These are phyloP conservation scores for Immersiporthe knoxdaviesiana DNA, from an alignment of 2,329 filamentous ascomycete genomes.

Conservation along the genomic window DNA sequence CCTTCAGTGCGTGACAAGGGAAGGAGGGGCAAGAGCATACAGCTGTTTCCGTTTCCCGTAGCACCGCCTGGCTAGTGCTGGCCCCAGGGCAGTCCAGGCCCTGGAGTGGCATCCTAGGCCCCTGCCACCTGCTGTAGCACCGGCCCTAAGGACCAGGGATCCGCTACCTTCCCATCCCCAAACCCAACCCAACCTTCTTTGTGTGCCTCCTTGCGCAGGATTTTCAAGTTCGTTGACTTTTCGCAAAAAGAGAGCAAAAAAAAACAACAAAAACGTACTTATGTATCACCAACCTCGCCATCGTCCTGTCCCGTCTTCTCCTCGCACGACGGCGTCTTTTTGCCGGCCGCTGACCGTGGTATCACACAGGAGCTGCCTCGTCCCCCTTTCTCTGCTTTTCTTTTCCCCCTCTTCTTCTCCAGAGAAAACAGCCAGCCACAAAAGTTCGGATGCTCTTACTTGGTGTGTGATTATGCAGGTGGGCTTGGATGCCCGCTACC, in stretches of 20 bases:
- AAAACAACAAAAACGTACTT: no score
- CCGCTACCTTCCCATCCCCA: background rate
- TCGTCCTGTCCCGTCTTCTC: background rate
- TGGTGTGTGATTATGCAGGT: background rate
- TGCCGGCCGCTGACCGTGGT: background rate
- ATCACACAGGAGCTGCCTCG: background rate
- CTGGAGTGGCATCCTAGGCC: background rate
- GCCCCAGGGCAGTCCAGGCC: conserved; percentile 2
- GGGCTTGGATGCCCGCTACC: background rate
- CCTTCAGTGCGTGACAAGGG: conserved; percentile 7
- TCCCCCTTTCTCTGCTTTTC: background rate
- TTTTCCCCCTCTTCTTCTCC: background rate
- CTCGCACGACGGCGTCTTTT: background rate
- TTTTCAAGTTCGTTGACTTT: background rate
- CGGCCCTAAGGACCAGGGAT: background rate
- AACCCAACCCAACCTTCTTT: background rate
- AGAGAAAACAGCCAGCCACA: background rate
- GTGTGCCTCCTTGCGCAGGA: background rate
- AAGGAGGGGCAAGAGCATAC: background rate
- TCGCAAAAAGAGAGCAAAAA: no score
- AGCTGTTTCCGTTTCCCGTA: background rate
- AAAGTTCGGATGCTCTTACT: background rate
- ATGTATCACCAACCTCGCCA: background rate
- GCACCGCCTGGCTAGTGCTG: background rate
- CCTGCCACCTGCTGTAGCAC: conserved; percentile 7